phyloP scores from a whole-genome alignment of 208 protist genomes.

The Phytomonas sp. region DNA sequence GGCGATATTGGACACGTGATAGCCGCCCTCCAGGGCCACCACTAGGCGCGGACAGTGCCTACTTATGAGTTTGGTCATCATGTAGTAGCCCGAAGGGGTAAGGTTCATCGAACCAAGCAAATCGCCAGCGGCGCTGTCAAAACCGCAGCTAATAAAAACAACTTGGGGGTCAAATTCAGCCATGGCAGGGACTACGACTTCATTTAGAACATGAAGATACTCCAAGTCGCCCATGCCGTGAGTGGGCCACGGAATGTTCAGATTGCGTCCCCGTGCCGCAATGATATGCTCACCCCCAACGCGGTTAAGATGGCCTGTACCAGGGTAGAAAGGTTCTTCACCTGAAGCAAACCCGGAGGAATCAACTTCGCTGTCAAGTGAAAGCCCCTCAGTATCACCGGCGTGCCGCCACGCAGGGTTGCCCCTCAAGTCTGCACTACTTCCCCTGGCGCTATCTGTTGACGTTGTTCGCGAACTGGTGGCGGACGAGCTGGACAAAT shows the following conservation, averaged over 20 bases:
- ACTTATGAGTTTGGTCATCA: slow-evolving; percentile 61
- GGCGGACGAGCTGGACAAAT: slow-evolving; percentile 11
- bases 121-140: slow-evolving; percentile 92
- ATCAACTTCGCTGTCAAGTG: slow-evolving; percentile 28
- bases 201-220: slow-evolving; percentile 88
- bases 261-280: slow-evolving; percentile 76
- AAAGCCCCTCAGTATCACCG: slow-evolving; percentile 3
- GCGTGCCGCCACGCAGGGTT: background rate
- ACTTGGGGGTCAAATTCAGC: slow-evolving; percentile 89
- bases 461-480: slow-evolving; percentile 13
- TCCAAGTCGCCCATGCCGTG: slow-evolving; percentile 89
- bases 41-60: slow-evolving; percentile 49
- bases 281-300: slow-evolving; percentile 41
- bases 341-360: background rate
- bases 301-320: slow-evolving; percentile 71
- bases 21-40: slow-evolving; percentile 86
- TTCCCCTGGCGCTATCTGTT: background rate
- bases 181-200: slow-evolving; percentile 89
- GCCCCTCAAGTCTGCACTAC: background rate
- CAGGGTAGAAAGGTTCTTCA: slow-evolving; percentile 87
- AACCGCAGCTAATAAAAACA: slow-evolving; percentile 92
- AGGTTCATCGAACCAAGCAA: slow-evolving; percentile 86
- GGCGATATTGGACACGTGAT: slow-evolving; percentile 78
- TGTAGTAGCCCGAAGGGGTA: slow-evolving; percentile 64
- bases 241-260: slow-evolving; percentile 92